A percentile compares a stretch with the other conserved stretches of the same genome.
These are phyloP conservation scores for Aspergillus intermedius DNA, from an alignment of 2,329 filamentous ascomycete genomes.

Conservation along the genomic window DNA sequence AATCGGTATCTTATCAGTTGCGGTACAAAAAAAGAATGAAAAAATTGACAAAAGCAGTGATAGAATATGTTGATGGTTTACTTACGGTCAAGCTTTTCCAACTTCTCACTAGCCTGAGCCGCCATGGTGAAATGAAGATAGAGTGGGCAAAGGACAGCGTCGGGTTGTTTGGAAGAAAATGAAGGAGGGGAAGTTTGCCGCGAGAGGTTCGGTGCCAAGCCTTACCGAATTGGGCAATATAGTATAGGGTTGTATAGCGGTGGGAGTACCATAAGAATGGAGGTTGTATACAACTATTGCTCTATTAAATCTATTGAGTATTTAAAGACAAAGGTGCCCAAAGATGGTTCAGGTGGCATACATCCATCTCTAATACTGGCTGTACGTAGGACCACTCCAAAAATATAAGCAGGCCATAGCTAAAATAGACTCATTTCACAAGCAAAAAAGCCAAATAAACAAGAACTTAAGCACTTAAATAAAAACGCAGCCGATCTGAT, in stretches of 20 bases:
- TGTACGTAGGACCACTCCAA: too few species aligned
- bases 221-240: background rate
- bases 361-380: too few species aligned
- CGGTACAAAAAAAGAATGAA: background rate
- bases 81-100: conserved; percentile 37
- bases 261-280: background rate
- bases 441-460: background rate
- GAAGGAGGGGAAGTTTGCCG: conserved; percentile 9
- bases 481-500: background rate
- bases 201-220: conserved; percentile 7
- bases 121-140: conserved; percentile 30
- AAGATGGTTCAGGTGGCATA: too few species aligned
- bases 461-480: background rate
- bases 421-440: background rate
- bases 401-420: too few species aligned
- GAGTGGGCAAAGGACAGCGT: conserved; percentile 10
- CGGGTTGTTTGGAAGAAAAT: conserved; percentile 17
- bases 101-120: conserved; percentile 35
- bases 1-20: conserved; percentile 15
- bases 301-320: too few species aligned
- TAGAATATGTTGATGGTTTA: background rate
- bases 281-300: too few species aligned
- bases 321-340: too few species aligned
- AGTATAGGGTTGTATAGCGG: background rate
- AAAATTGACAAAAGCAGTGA: background rate